Conservation (phyloP, 371 early-diverging fungal species). For the Blakeslea trispora region DNA sequence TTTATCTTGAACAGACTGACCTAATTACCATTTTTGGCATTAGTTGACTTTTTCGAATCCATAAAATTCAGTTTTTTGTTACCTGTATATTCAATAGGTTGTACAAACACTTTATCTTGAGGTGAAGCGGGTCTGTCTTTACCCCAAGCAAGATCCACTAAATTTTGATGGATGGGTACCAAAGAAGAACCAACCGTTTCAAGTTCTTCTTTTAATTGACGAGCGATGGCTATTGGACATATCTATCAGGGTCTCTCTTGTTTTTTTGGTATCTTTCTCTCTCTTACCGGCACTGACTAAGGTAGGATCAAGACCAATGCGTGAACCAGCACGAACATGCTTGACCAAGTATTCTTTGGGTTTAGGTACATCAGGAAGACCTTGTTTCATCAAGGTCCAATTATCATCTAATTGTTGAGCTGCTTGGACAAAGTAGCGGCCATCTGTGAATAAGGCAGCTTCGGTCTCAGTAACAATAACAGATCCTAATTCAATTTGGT, state of each 20-base stretch:
- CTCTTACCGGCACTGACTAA: conserved; percentile 71
- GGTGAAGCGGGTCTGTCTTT: conserved; percentile 71
- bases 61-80: neutral
- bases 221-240: conserved; percentile 54
- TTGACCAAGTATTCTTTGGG: conserved; percentile 83
- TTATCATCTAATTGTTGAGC: conserved; percentile 86
- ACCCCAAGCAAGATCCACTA: conserved; percentile 88
- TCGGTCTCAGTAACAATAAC: conserved; percentile 73
- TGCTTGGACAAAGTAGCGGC: conserved; percentile 98
- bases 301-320: conserved; percentile 87
- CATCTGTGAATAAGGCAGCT: conserved; percentile 96
- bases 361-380: conserved; percentile 82
- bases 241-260: too few species aligned
- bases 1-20: conserved; percentile 58
- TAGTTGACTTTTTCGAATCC: conserved; percentile 7
- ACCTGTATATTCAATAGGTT: conserved; percentile 77
- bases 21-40: conserved; percentile 19
- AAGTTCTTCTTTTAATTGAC: conserved; percentile 56
- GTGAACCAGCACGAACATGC: conserved; percentile 65
- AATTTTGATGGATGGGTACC: conserved; percentile 64
- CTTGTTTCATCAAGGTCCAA: conserved; percentile 94
- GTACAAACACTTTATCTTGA: conserved; percentile 63
- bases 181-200: conserved; percentile 54
- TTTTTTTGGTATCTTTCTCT: too few species aligned
- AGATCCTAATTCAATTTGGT: too few species aligned